A percentile compares a stretch with the other conserved stretches of the same genome.
phyloP scores from a whole-genome alignment of 108 stramenopile genomes.

The Cyclotella choctawhatcheeana region DNA sequence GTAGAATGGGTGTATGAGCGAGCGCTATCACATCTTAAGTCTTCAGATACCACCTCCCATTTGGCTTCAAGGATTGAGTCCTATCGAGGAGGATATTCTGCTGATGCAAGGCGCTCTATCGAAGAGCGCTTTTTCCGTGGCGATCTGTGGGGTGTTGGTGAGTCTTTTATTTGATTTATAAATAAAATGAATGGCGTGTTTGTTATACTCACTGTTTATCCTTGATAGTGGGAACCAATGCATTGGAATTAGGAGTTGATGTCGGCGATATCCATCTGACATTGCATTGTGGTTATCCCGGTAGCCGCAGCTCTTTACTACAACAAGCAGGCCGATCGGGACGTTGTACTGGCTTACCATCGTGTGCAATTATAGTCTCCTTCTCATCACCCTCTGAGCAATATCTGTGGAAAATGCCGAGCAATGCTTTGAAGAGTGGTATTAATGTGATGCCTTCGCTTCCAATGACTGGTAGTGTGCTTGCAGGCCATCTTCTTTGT shows the following conservation, averaged over 20 bases:
- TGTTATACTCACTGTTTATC: not conserved
- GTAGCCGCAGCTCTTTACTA: constrained; percentile 67
- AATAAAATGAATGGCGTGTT: not conserved
- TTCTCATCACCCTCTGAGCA: constrained; percentile 92
- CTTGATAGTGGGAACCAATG: constrained; percentile 66
- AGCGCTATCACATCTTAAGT: constrained; percentile 56
- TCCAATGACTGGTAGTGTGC: constrained; percentile 73
- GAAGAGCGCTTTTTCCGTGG: constrained; percentile 89
- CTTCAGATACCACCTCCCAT: constrained; percentile 45
- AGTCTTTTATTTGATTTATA: not conserved
- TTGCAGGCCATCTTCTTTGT: constrained; percentile 91
- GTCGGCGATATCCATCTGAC: constrained; percentile 95
- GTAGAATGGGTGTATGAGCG: constrained; percentile 93
- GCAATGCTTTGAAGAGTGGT: constrained; percentile 65
- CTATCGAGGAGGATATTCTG: constrained; percentile 96
- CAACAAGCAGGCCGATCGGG: constrained; percentile 98
- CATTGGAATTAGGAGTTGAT: constrained; percentile 96
- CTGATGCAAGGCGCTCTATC: constrained; percentile 82
- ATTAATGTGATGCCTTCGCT: constrained; percentile 82
- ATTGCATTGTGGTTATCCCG: constrained; percentile 92
- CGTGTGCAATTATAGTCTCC: constrained; percentile 86
- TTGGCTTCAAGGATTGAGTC: constrained; percentile 76
- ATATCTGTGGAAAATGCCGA: constrained; percentile 81
- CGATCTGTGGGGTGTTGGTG: constrained; percentile 88
- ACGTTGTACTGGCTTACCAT: constrained; percentile 69